Conservation (phyloP, 805 yeast genomes). For the Hanseniaspora hatyaiensis region DNA sequence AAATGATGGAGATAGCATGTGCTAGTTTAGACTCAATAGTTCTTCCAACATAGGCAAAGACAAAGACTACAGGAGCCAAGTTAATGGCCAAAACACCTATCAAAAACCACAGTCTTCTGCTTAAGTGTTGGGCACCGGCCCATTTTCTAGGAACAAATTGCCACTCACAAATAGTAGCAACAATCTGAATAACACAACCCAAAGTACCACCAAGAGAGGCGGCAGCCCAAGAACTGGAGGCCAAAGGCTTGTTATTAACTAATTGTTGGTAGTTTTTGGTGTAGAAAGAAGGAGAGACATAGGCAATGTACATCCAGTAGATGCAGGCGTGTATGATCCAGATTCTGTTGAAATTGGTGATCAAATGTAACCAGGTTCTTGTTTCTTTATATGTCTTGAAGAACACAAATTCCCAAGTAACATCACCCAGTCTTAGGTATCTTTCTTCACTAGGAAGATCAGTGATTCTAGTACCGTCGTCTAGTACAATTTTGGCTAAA, state of each 20-base stretch:
- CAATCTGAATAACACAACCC: slow-evolving; percentile 68
- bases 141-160: slow-evolving; percentile 91
- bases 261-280: slow-evolving; percentile 78
- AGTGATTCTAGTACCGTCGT: slow-evolving; percentile 83
- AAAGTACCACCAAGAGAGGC: slow-evolving; percentile 86
- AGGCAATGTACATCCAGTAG: slow-evolving; percentile 92
- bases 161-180: slow-evolving; percentile 90
- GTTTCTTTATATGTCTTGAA: slow-evolving; percentile 92
- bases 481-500: slow-evolving; percentile 78
- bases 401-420: slow-evolving; percentile 82
- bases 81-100: slow-evolving; percentile 54
- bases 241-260: slow-evolving; percentile 71
- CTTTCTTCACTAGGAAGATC: slow-evolving; percentile 87
- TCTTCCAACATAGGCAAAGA: slow-evolving; percentile 68
- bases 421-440: slow-evolving; percentile 79
- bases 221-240: slow-evolving; percentile 87
- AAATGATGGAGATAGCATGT: slow-evolving; percentile 66
- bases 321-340: slow-evolving; percentile 87
- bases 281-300: slow-evolving; percentile 82
- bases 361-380: slow-evolving; percentile 93
- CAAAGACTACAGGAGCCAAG: slow-evolving; percentile 75
- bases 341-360: slow-evolving; percentile 93
- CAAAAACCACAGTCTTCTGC: slow-evolving; percentile 75
- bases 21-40: slow-evolving; percentile 60
- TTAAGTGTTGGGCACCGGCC: slow-evolving; percentile 97